phyloP scores from a whole-genome alignment of 2,329 filamentous ascomycete species.

The Calonectria pseudoreteaudii region DNA sequence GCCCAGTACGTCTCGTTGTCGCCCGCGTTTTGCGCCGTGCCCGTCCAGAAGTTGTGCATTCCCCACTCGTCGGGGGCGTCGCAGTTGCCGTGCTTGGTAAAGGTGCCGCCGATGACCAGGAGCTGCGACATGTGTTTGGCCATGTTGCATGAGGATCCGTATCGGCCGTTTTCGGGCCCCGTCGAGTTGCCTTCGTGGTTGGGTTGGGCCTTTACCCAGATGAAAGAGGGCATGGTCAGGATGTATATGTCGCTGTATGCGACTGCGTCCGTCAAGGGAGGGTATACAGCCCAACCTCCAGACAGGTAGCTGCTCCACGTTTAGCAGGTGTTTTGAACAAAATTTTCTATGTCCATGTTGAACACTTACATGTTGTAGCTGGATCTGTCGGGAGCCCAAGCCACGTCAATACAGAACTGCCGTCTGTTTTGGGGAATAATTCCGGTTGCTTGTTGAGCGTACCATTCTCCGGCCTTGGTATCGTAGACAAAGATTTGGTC shows the following conservation, averaged over 20 bases:
- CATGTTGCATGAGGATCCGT: slow-evolving; percentile 67
- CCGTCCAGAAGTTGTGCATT: slow-evolving; percentile 66
- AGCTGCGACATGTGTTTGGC: slow-evolving; percentile 61
- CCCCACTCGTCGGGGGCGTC: slow-evolving; percentile 60
- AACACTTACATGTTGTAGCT: slow-evolving; percentile 2
- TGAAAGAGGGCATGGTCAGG: slow-evolving; percentile 45
- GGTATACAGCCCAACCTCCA: neutral
- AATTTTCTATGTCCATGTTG: too few relatives aligned
- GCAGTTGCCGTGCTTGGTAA: slow-evolving; percentile 59
- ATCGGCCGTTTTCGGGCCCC: slow-evolving; percentile 54
- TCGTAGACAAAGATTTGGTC: neutral
- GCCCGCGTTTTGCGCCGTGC: slow-evolving; percentile 53
- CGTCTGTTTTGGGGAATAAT: neutral
- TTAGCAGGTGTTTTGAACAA: neutral
- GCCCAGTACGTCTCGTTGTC: slow-evolving; percentile 57
- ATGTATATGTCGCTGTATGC: neutral
- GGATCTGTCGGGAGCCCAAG: neutral
- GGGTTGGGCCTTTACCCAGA: slow-evolving; percentile 66
- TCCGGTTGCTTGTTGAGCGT: neutral
- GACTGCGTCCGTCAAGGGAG: neutral
- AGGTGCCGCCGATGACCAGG: slow-evolving; percentile 70
- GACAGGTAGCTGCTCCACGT: neutral
- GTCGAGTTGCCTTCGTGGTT: slow-evolving; percentile 43
- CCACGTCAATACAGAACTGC: neutral
- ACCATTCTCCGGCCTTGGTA: neutral